Percentiles rank a stretch among this genome's conserved stretches.
These are phyloP conservation scores for Nannizziopsis arthrosporioides DNA, from an alignment of 2,329 filamentous ascomycete genomes.

Conservation along the genomic window DNA sequence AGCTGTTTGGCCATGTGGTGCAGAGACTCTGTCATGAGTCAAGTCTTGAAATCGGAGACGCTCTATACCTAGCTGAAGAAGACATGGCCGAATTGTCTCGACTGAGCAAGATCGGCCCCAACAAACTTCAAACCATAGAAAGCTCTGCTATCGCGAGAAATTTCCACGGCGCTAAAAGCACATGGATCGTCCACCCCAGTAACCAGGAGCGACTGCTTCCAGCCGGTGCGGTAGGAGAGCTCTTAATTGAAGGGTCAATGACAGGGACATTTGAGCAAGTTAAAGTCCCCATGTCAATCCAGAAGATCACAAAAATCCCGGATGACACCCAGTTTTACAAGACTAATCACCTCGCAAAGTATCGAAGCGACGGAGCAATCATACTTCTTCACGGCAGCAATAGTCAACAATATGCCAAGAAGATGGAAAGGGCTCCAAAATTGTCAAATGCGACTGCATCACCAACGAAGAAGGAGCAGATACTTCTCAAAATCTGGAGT, in stretches of 20 bases:
- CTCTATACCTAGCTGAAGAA: neutral
- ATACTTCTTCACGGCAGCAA: constrained; percentile 21
- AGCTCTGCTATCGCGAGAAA: neutral
- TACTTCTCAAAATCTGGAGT: constrained; percentile 34
- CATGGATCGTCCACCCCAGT: constrained; percentile 22
- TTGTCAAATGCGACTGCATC: neutral
- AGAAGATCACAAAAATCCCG: neutral
- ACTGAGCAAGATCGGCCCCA: constrained; percentile 6
- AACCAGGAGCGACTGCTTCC: constrained; percentile 35
- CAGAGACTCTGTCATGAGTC: constrained; percentile 7
- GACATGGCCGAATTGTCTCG: constrained; percentile 4
- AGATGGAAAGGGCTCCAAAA: too few species aligned
- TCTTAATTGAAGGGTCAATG: constrained; percentile 49
- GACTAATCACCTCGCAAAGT: constrained; percentile 26
- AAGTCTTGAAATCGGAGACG: constrained; percentile 2
- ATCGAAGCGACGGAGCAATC: constrained; percentile 22
- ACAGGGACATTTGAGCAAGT: constrained; percentile 44
- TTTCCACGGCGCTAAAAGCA: constrained; percentile 9
- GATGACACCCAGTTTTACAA: constrained; percentile 20
- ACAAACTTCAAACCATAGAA: neutral
- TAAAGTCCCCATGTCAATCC: constrained; percentile 27
- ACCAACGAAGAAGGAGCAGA: neutral
- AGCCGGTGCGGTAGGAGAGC: constrained; percentile 45
- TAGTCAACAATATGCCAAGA: neutral
- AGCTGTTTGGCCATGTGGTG: constrained; percentile 40